phyloP scores from a whole-genome alignment of 208 protist genomes.

The Trypanosomatidae sp. region DNA sequence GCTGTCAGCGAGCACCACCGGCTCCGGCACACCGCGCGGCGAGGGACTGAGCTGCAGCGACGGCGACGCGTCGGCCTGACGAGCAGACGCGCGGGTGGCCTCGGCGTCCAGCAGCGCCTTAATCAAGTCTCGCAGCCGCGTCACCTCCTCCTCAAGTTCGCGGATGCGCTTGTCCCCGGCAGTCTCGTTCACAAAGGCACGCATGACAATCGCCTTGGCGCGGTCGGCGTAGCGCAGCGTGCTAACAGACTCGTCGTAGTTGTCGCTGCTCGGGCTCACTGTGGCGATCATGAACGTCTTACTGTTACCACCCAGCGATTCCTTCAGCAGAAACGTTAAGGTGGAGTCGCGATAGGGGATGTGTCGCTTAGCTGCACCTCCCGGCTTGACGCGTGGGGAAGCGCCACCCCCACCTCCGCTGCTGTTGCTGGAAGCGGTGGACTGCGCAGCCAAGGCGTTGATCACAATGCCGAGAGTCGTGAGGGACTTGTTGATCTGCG shows the following conservation, averaged over 20 bases:
- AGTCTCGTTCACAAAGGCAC: constrained; percentile 28
- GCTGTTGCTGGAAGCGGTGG: constrained; percentile 84
- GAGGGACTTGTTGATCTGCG: constrained; percentile 92
- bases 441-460: constrained; percentile 70
- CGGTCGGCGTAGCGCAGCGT: constrained; percentile 89
- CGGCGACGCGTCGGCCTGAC: not conserved
- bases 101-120: constrained; percentile 34
- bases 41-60: too few relatives aligned
- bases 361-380: too few relatives aligned
- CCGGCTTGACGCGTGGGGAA: too few relatives aligned
- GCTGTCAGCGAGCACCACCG: too few relatives aligned
- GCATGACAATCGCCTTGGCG: constrained; percentile 33
- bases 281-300: constrained; percentile 94
- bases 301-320: constrained; percentile 75
- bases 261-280: constrained; percentile 59
- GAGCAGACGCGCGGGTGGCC: constrained; percentile 1
- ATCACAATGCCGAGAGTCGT: constrained; percentile 93
- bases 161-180: constrained; percentile 55
- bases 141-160: constrained; percentile 73
- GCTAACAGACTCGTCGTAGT: constrained; percentile 81
- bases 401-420: too few relatives aligned
- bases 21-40: too few relatives aligned
- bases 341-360: constrained; percentile 91
- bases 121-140: constrained; percentile 66
- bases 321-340: constrained; percentile 89